A percentile compares a stretch with the other conserved stretches of the same genome.
phyloP scores from a whole-genome alignment of 1,284 basidiomycete species.

The Sporisorium graminicola region DNA sequence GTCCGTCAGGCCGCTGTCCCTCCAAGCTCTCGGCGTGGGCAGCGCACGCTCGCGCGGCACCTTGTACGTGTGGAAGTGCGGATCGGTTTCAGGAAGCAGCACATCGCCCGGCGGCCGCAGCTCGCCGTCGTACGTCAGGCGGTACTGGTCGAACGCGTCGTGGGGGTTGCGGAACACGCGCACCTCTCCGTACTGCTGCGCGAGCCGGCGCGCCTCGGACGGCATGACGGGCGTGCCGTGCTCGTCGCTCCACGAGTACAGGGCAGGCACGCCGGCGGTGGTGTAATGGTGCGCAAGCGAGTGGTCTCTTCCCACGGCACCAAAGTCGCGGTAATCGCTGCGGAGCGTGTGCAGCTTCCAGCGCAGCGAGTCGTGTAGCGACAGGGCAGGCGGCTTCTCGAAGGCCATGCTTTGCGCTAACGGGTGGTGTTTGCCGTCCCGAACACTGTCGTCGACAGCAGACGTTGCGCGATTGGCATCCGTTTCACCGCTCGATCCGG shows the following conservation, averaged over 20 bases:
- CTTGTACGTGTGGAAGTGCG: neutral
- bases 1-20: neutral
- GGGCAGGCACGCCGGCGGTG: conserved; percentile 1
- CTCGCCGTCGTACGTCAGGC: neutral
- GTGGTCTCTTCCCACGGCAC: neutral
- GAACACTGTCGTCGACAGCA: too few relatives aligned
- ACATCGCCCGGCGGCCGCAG: neutral
- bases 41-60: neutral
- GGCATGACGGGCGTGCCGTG: neutral
- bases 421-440: too few relatives aligned
- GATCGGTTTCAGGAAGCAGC: neutral
- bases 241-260: neutral
- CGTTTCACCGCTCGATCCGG: too few relatives aligned
- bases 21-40: neutral
- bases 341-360: neutral
- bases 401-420: too few relatives aligned
- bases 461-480: too few relatives aligned
- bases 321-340: neutral
- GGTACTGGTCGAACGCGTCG: neutral
- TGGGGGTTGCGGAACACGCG: conserved; percentile 12
- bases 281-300: conserved; percentile 10
- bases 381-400: neutral
- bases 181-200: conserved; percentile 7
- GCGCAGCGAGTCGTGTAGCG: neutral
- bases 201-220: conserved; percentile 2